These are phyloP conservation scores for Ceratocystis ficicola DNA, from an alignment of 2,329 filamentous ascomycete genomes.

Conservation along the genomic window DNA sequence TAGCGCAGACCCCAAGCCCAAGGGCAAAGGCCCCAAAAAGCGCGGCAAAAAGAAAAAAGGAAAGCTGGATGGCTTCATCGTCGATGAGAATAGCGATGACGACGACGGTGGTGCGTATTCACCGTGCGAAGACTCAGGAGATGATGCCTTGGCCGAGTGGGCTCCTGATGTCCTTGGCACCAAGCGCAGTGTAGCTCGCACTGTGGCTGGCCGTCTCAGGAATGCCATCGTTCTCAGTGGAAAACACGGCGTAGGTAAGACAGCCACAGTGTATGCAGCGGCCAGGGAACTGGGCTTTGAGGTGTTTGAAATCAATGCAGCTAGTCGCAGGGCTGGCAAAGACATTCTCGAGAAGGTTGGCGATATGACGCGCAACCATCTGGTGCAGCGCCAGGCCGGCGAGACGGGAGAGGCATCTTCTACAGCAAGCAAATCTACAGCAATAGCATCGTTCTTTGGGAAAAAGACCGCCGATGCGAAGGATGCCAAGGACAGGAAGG, in stretches of 20 bases:
- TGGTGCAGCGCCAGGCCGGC: conserved; percentile 47
- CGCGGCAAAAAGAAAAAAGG: conserved; percentile 50
- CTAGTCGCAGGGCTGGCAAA: conserved; percentile 70
- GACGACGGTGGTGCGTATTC: neutral
- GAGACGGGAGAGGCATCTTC: neutral
- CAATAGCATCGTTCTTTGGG: conserved; percentile 24
- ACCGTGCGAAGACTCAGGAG: conserved; percentile 39
- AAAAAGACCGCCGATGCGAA: conserved; percentile 31
- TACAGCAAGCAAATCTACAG: neutral
- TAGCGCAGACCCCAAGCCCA: conserved; percentile 27
- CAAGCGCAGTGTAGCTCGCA: conserved; percentile 17
- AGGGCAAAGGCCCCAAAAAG: conserved; percentile 26
- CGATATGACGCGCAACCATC: conserved; percentile 92
- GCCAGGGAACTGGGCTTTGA: conserved; percentile 88
- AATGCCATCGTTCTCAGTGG: conserved; percentile 85
- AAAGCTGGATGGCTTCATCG: conserved; percentile 65
- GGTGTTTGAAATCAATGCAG: conserved; percentile 85
- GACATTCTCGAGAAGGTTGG: conserved; percentile 87
- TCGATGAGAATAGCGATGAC: conserved; percentile 55
- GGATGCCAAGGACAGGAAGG: conserved; percentile 26
- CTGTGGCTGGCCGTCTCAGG: conserved; percentile 36
- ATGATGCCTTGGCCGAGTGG: conserved; percentile 28
- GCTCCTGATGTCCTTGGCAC: conserved; percentile 5
- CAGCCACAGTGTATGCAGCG: conserved; percentile 79
- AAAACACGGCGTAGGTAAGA: conserved; percentile 83